phyloP scores from a whole-genome alignment of 1,284 basidiomycete genomes.

The Moesziomyces globuligerus region DNA sequence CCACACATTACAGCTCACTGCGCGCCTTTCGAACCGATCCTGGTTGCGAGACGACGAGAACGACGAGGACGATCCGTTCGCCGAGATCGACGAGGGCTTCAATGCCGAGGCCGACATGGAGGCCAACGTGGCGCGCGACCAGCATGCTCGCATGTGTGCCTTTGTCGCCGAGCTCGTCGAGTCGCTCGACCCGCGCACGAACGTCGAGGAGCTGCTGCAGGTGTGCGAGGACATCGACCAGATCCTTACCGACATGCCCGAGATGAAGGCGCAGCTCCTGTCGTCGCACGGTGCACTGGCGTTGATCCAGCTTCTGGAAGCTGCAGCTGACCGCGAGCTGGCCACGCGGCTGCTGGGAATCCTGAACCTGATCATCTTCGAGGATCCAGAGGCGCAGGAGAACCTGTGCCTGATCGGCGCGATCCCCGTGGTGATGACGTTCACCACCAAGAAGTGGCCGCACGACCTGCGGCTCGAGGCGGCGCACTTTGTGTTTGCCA shows the following conservation, averaged over 20 bases:
- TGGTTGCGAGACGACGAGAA: conserved; percentile 54
- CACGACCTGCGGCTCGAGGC: conserved; percentile 93
- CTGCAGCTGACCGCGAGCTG: conserved; percentile 80
- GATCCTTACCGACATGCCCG: conserved; percentile 83
- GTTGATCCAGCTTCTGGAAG: conserved; percentile 89
- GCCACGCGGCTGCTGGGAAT: conserved; percentile 85
- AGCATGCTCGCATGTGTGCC: conserved; percentile 78
- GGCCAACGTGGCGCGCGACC: conserved; percentile 60
- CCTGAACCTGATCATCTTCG: conserved; percentile 86
- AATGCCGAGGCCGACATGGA: conserved; percentile 58
- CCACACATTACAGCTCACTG: conserved; percentile 49
- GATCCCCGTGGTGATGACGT: conserved; percentile 71
- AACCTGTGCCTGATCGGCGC: conserved; percentile 89
- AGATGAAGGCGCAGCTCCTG: conserved; percentile 88
- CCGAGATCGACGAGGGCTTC: conserved; percentile 58
- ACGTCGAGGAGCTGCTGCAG: conserved; percentile 81
- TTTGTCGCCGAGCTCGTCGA: conserved; percentile 86
- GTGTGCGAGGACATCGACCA: conserved; percentile 86
- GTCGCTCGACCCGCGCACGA: conserved; percentile 80
- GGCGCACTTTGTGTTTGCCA: conserved; percentile 89
- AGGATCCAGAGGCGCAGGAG: conserved; percentile 86
- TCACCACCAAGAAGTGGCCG: conserved; percentile 92
- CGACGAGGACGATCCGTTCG: conserved; percentile 59
- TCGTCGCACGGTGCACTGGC: conserved; percentile 93
- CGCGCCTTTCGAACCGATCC: conserved; percentile 55